Base-by-base conservation (phyloP, 306 rosid genomes). In the Sicyos edulis region DNA sequence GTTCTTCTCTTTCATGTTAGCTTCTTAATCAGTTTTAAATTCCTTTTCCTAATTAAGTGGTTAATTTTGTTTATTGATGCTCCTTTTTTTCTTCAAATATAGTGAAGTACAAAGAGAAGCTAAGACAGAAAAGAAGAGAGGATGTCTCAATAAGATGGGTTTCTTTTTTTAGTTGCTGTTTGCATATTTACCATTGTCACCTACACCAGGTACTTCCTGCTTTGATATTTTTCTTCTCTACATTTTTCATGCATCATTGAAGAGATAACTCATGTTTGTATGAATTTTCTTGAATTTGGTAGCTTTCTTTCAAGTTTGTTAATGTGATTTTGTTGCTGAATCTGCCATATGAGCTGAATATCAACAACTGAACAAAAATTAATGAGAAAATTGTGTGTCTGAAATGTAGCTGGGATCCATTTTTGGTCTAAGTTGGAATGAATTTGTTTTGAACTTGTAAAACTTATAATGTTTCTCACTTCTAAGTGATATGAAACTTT, bases 201-300 rank as follows among this genome's bases (percentile, higher is more conserved):
- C 8, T 37, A 42, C 1, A 10, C 52, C 44, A 64, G 70, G 70
- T 64, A 64, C 53, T 64, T 17, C 70, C 70, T 64, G n/a, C 52
- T 40, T 64, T 37, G 0, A 63, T 40, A 37, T 12, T 34, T 37
- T 62, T 13, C 15, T 60, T 60, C 45, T 26, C 17, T 58, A 57
- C 14, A 32, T 58, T 58, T 58, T 13, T 5, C 42, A 11, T 58
- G 64, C 10, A 24, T 58, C 40, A 21, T 40, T 5, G 13, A 22
- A 5, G 6, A 57, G 40, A 59, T 59, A 13, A 10, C 44, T 61
- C 47, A 61, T 32, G 68, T 61, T 60, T 60, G 0, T 7, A 32
- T 26, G 7, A 13, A 7, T 60, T 59, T 59, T 59, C 44, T 59
- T 60, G 22, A 61, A 10, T 16, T 61, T 21, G 22, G 49, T 8